phyloP scores from a whole-genome alignment of 2,329 filamentous ascomycete species.

The Emmonsiellopsis sp. region DNA sequence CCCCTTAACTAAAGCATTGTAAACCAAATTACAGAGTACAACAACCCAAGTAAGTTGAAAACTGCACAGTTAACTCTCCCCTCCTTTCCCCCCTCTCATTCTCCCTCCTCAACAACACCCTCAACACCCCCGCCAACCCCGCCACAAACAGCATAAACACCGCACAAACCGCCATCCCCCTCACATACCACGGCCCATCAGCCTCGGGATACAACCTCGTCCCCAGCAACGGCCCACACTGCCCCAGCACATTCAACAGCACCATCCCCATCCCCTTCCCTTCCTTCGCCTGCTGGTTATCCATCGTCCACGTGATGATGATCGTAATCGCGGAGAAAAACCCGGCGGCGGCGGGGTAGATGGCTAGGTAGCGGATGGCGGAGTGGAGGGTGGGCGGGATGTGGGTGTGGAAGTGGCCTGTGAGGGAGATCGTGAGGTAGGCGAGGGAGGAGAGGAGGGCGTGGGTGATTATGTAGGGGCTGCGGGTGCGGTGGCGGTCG shows the following conservation, averaged over 20 bases:
- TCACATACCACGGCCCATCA: constrained; percentile 53
- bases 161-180: constrained; percentile 55
- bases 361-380: constrained; percentile 55
- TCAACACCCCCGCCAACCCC: constrained; percentile 44
- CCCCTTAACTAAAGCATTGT: too few species aligned
- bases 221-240: constrained; percentile 65
- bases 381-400: constrained; percentile 25
- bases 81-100: constrained; percentile 38
- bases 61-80: too few species aligned
- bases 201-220: constrained; percentile 52
- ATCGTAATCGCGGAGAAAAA: constrained; percentile 80
- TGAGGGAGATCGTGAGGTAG: constrained; percentile 50
- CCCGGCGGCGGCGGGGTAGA: constrained; percentile 69
- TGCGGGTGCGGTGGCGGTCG: constrained; percentile 55
- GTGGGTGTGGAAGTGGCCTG: constrained; percentile 34
- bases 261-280: constrained; percentile 69
- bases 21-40: too few species aligned
- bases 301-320: constrained; percentile 79
- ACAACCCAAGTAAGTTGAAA: too few species aligned
- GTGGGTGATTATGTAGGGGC: constrained; percentile 57
- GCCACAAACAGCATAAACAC: constrained; percentile 55
- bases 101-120: constrained; percentile 42
- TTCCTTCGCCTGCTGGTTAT: constrained; percentile 64
- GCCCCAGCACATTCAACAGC: constrained; percentile 70
- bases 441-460: constrained; percentile 59